A percentile compares a stretch with the other conserved stretches of the same genome.
These are phyloP conservation scores for Epichloe scottii DNA, from an alignment of 2,329 filamentous ascomycete species.

Conservation along the genomic window DNA sequence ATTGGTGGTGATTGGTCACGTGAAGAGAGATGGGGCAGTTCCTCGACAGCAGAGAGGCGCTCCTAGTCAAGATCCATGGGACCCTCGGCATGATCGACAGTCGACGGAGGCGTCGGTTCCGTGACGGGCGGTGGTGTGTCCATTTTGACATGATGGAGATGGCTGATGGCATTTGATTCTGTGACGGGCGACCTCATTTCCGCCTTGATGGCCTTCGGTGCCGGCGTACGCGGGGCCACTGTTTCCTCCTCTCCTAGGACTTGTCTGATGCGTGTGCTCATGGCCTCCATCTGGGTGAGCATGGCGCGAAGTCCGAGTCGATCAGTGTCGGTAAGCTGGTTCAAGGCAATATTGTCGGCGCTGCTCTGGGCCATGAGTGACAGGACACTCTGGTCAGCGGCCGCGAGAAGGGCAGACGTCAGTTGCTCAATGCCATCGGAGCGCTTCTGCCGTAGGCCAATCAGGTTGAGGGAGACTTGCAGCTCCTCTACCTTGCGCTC, in stretches of 20 bases:
- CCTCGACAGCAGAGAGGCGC: background rate
- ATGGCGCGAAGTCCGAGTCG: constrained; percentile 33
- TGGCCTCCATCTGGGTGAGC: constrained; percentile 32
- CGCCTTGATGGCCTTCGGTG: constrained; percentile 10
- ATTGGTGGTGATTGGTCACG: too few relatives aligned
- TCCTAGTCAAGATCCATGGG: constrained; percentile 28
- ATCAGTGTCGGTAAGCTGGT: constrained; percentile 30
- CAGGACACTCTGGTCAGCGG: constrained; percentile 32
- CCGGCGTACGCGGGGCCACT: constrained; percentile 6
- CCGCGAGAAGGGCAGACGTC: constrained; percentile 42
- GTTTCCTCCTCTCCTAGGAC: constrained; percentile 21
- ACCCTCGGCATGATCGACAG: constrained; percentile 25
- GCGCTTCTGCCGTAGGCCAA: constrained; percentile 39
- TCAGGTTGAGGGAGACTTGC: constrained; percentile 53
- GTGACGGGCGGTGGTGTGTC: constrained; percentile 19
- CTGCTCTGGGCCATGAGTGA: constrained; percentile 36
- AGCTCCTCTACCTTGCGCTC: constrained; percentile 45
- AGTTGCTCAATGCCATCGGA: constrained; percentile 40
- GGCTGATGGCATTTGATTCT: constrained; percentile 10
- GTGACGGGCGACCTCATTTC: constrained; percentile 16
- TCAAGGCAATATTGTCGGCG: constrained; percentile 27
- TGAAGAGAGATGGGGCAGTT: background rate
- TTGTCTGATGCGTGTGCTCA: constrained; percentile 29
- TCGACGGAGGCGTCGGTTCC: constrained; percentile 28
- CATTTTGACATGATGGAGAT: constrained; percentile 16